phyloP scores from a whole-genome alignment of 2,329 filamentous ascomycete genomes.

The Xylariaceae sp. region DNA sequence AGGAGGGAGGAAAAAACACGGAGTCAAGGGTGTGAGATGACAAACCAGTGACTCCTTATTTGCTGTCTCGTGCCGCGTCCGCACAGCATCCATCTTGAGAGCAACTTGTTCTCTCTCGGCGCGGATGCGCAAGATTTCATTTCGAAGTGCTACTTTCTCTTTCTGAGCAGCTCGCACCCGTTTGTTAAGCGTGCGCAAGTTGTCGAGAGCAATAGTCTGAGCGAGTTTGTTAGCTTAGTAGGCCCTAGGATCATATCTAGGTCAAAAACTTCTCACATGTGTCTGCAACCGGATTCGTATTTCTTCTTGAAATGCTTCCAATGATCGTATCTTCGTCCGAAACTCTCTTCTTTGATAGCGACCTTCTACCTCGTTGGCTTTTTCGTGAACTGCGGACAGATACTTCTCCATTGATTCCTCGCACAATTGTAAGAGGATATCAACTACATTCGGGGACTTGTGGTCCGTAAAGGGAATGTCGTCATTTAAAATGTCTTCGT shows the following conservation, averaged over 20 bases:
- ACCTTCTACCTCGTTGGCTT: slow-evolving; percentile 40
- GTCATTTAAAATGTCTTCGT: slow-evolving; percentile 41
- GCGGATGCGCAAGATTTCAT: slow-evolving; percentile 57
- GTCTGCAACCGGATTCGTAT: slow-evolving; percentile 52
- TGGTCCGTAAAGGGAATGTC: slow-evolving; percentile 53
- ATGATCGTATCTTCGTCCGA: slow-evolving; percentile 50
- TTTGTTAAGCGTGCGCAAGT: slow-evolving; percentile 53
- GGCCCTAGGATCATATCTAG: neutral
- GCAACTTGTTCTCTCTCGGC: slow-evolving; percentile 59
- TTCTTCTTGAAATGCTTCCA: slow-evolving; percentile 58
- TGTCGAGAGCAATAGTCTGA: slow-evolving; percentile 57
- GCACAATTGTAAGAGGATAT: slow-evolving; percentile 59
- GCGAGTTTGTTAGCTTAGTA: too few relatives aligned
- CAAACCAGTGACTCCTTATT: slow-evolving; percentile 49
- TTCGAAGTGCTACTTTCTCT: slow-evolving; percentile 53
- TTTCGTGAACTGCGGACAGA: slow-evolving; percentile 45
- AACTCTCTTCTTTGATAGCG: slow-evolving; percentile 49
- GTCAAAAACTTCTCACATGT: slow-evolving; percentile 44
- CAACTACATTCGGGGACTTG: slow-evolving; percentile 56
- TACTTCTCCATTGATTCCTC: slow-evolving; percentile 55
- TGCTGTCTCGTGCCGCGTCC: slow-evolving; percentile 55
- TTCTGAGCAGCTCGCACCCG: slow-evolving; percentile 54
- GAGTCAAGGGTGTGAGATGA: slow-evolving; percentile 1
- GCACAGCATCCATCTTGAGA: slow-evolving; percentile 59
- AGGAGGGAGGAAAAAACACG: too few relatives aligned